Evolutionary conservation across 768 basidiomycete genomes (phyloP), one percentile per base, ranked within the genome.

Genomic region (Arthromyces matolae): DNA sequence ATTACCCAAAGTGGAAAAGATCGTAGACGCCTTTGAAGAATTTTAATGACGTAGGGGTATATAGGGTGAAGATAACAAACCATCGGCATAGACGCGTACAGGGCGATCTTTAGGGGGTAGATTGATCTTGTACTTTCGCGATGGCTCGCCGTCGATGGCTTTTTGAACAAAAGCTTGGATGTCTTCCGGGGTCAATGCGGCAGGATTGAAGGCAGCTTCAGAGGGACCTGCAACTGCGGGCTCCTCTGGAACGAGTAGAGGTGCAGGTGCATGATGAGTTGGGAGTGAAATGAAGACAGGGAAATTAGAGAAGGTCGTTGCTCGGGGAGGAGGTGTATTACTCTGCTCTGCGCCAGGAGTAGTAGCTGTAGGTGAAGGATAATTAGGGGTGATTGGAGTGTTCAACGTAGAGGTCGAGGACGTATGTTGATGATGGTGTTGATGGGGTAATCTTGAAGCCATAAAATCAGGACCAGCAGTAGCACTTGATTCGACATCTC

Each of bases 1-100:
- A 79, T 54, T 65, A 92, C 90, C 90, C 90, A 65, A 92, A 97
- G 66, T 97, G 95, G 69, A 98, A 95, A 43, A 99, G 77, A 68
- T 99, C 96, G 61, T 97, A 99, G 9, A 97, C 95, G 12, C 88
- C 89, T 90, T 34, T 25, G 59, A 48, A 44, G 60, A 55, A 59
- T 60, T 59, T 64, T 64, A 58, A 56, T 64, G 64, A 68, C 63
- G 66, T 66, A 61, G 42, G 33, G 34, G 42, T n/a, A 47, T 34
- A 53, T 32, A 37, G 5, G 3, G 38, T 35, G 25, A 40, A 36
- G 43, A 33, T 19, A 42, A 67, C 81, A 53, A 53, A 83, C 95
- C 95, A 68, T 98, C 96, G 0, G 96, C 94, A 55, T 95, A 99
- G 10, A 99, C 74, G 47, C 96, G 77, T 5, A 95, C 79, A 2